Base-by-base conservation (phyloP, 2,329 filamentous ascomycete genomes). In the Celoporthe dispersa region DNA sequence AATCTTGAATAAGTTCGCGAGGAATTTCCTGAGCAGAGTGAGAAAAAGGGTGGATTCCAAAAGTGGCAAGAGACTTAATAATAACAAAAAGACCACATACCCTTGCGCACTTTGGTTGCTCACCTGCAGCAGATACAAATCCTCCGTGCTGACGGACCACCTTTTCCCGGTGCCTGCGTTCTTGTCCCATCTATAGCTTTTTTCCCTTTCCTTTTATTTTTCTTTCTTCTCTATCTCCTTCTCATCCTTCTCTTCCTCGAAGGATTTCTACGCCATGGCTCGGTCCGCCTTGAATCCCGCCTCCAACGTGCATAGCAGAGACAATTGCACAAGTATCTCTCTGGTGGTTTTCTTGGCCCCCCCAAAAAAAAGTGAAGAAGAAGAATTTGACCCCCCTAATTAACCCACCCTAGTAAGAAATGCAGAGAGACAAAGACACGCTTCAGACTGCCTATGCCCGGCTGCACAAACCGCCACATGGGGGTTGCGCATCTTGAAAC, bases 251-350 rank as follows among this genome's bases (percentile, higher is more conserved):
- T n/a, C 14, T 33, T 33, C 2, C 16, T 48, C 33, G 31, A n/a
- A 37, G 57, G 57, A 60, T 22, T 31, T n/a, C 16, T 60, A 60
- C 57, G 31, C 57, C 57, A 37, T n/a, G 57, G 57, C 57, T 22
- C 57, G 57, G 57, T 37, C 57, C 57, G 57, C 57, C 22, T n/a
- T 31, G 5, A 19, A 59, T 22, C 55, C 19, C 55, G 55, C 55
- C 55, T n/a, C 57, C 19, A 60, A 37, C 31, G 7, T 22, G 16
- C 53, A 31, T 57, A 16, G n/a, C 4, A 55, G n/a, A 57, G 53
- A 7, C 44, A n/a, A 48, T 9, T 9, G 44, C 1, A n/a, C 44
- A 48, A 48, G 19, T 48, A 48, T n/a, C 19, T 48, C 2, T 39
- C 41, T 1, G 6, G 16, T n/a, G 19, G 16, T 48, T 48, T 8